Base-by-base conservation (phyloP, 176 grass and related monocot species). In the Guadua angustifolia region DNA sequence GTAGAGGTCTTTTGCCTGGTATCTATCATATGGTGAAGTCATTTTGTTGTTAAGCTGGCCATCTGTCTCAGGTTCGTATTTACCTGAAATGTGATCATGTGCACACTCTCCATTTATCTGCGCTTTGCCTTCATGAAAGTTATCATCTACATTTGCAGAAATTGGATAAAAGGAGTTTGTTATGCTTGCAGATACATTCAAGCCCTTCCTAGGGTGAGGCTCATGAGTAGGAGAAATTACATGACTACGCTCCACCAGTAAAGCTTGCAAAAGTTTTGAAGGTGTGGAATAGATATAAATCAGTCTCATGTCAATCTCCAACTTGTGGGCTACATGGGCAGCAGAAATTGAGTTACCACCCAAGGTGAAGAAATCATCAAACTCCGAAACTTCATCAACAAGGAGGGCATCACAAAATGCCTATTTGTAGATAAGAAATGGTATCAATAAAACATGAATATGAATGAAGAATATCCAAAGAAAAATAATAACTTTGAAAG, bases 331-430 rank as follows among this genome's bases (percentile, higher is more conserved):
- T 40, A 87, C 82, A 75, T 93, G 92, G 6, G 95, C 95, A 9
- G 95, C 92, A 84, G 88, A 88, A 82, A 98, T 88, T 84, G 95
- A 98, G 85, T 91, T 86, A 86, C 95, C 92, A 46, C 95, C 95
- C 82, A 90, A 79, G 25, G 71, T 22, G 40, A 98, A 98, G 84
- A 98, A 98, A 83, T 94, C 90, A 86, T 94, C 95, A 88, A 74
- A 71, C 7, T 98, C 92, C 7, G 86, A 90, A 88, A 98, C 83
- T 90, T 93, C 88, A 71, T 89, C 55, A 75, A 95, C 73, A 42
- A 73, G 88, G 58, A 98, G 66, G 14, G 61, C 86, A 55, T 95
- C 92, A 84, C 75, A 78, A 82, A 98, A 98, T 69, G 82, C 92
- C 95, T 98, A 83, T 81, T 51, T 42, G 59, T 33, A 64, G 21